Percentiles rank a stretch among this genome's conserved stretches.
phyloP scores from a whole-genome alignment of 331 rosid species.

The Cydonia oblonga region DNA sequence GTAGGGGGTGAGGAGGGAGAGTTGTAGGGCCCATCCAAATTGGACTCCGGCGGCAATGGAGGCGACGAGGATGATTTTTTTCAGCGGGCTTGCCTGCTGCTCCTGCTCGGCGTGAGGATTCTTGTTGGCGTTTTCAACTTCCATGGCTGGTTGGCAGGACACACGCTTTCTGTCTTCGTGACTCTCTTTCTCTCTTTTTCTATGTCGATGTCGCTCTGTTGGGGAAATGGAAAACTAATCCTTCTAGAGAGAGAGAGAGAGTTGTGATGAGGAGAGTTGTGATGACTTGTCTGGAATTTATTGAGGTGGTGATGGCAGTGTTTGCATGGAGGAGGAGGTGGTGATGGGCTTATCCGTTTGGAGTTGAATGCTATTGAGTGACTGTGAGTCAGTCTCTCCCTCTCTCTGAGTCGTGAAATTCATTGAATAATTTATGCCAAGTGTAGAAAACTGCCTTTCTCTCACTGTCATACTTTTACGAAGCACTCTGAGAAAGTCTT shows the following conservation, averaged over 20 bases:
- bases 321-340: neutral
- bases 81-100: conserved; percentile 13
- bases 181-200: neutral
- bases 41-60: conserved; percentile 86
- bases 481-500: too few relatives aligned
- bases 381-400: neutral
- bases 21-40: conserved; percentile 89
- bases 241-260: neutral
- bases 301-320: neutral
- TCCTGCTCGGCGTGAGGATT: neutral
- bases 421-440: neutral
- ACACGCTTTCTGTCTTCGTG: neutral
- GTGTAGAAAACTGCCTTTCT: neutral
- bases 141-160: neutral
- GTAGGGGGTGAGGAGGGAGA: conserved; percentile 71
- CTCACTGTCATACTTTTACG: too few relatives aligned
- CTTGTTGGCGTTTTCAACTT: neutral
- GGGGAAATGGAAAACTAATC: neutral
- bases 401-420: neutral
- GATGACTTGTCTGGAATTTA: neutral
- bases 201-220: neutral
- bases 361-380: neutral
- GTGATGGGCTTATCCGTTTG: neutral
- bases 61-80: conserved; percentile 37
- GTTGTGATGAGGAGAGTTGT: neutral